phyloP scores from a whole-genome alignment of 2,329 filamentous ascomycete genomes.

The Xylariaceae sp. region DNA sequence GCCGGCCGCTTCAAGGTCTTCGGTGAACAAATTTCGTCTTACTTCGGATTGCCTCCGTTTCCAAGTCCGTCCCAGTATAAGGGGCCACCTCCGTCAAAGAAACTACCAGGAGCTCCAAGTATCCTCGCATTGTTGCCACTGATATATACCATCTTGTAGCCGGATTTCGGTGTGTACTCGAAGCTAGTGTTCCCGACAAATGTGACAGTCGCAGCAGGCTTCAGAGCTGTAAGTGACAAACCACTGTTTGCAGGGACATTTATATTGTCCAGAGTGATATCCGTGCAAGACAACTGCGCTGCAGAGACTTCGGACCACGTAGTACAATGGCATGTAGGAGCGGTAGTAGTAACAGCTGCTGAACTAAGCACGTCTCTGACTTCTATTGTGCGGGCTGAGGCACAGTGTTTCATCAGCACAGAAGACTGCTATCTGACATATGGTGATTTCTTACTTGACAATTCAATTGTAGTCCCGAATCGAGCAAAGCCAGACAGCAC shows the following conservation, averaged over 20 bases:
- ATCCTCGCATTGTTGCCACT: slow-evolving; percentile 46
- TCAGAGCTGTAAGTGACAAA: slow-evolving; percentile 34
- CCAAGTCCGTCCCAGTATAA: neutral
- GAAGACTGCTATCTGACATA: too few species aligned
- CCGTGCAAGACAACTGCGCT: slow-evolving; percentile 8
- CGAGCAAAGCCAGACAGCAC: too few species aligned
- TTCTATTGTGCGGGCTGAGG: too few species aligned
- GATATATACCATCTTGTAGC: slow-evolving; percentile 49
- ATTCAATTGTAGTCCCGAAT: too few species aligned
- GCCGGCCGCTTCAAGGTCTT: neutral
- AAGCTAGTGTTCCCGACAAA: slow-evolving; percentile 54
- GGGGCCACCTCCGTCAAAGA: neutral
- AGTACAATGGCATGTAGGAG: neutral
- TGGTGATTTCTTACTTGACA: too few species aligned
- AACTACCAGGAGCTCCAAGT: slow-evolving; percentile 37
- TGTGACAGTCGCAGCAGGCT: slow-evolving; percentile 40
- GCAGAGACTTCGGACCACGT: neutral
- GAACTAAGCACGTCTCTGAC: too few species aligned
- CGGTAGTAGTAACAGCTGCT: neutral
- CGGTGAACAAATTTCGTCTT: neutral
- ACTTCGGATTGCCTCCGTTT: neutral
- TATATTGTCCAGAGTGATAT: slow-evolving; percentile 29
- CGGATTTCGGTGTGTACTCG: slow-evolving; percentile 49
- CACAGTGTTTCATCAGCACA: too few species aligned
- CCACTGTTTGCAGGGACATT: slow-evolving; percentile 36